Evolutionary conservation across 2,329 filamentous ascomycete genomes (phyloP), one percentile per base, ranked within the genome.

Genomic region (Penicillium sp.): DNA sequence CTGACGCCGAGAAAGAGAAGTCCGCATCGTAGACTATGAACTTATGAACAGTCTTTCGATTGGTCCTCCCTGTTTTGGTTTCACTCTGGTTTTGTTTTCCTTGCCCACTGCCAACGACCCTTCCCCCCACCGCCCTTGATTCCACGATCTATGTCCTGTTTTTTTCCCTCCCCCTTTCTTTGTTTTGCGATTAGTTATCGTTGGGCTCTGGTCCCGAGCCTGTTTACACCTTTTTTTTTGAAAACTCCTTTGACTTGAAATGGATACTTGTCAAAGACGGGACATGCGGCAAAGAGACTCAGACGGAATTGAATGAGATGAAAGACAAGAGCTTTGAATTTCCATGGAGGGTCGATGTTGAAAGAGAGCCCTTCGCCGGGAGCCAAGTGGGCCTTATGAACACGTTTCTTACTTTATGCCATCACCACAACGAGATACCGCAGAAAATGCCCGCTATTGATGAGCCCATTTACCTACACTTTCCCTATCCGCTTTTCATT

Each of bases 1-100:
- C 72, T 53, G 74, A 75, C 41, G 65, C 66, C 23, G 71, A 76
- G 47, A 66, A 69, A 53, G 66, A 71, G 55, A 72, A 70, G 61
- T 62, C 68, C 45, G 51, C 60, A n/a, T 66, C 65, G 60, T 73
- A 71, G 68, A 57, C 60, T 60, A 49, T 58, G 59, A 60, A 33
- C 43, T 50, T 56, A 34, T 48, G 43, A 46, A 41, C 58, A 47
- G 50, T 58, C 45, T 60, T 16, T 46, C 39, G 50, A 34, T 55
- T 58, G 53, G 59, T 57, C 43, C 47, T 54, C 48, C 61, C 51
- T 56, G 45, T 55, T 57, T 55, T 51, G 33, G 60, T 61, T 60
- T 60, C 59, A 55, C 58, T 60, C 58, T 53, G 39, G 21, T 46
- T 51, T 61, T 62, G 50, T 53, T 53, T 55, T 57, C 40, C 60